A percentile compares a stretch with the other conserved stretches of the same genome.
These are phyloP conservation scores for Tubosaeta sp. DNA, from an alignment of 768 basidiomycete genomes.

Conservation along the genomic window DNA sequence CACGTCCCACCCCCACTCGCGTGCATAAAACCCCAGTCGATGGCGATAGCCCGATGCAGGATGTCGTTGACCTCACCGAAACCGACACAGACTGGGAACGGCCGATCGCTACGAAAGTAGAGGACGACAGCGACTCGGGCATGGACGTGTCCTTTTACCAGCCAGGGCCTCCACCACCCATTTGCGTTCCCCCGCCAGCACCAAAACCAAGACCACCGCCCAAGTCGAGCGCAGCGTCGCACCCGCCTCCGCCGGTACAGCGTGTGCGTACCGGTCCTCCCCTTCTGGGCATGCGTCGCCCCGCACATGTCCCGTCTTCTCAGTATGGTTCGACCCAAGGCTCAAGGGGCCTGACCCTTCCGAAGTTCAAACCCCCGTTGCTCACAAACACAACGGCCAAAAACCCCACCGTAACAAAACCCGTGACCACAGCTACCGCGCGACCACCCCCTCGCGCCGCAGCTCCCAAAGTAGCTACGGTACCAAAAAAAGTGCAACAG, in stretches of 20 bases:
- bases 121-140: slow-evolving; percentile 7
- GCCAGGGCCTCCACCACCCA: neutral
- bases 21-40: neutral
- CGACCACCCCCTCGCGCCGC: neutral
- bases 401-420: slow-evolving; percentile 2
- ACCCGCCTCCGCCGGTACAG: slow-evolving; percentile 10
- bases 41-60: slow-evolving; percentile 13
- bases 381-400: slow-evolving; percentile 7
- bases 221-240: neutral
- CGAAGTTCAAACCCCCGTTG: slow-evolving; percentile 29
- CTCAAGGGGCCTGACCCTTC: slow-evolving; percentile 13
- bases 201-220: slow-evolving; percentile 3
- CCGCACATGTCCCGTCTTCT: slow-evolving; percentile 11
- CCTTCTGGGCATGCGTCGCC: slow-evolving; percentile 28
- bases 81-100: slow-evolving; percentile 18
- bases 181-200: neutral
- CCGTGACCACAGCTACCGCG: neutral
- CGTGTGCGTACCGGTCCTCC: slow-evolving; percentile 19
- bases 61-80: slow-evolving; percentile 17
- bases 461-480: neutral
- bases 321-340: slow-evolving; percentile 21
- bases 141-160: slow-evolving; percentile 20
- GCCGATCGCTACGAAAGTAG: slow-evolving; percentile 13
- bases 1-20: neutral
- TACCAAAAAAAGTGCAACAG: neutral